Evolutionary conservation across 768 basidiomycete genomes (phyloP), one percentile per base, ranked within the genome.

Genomic region (Thelephora ganbajun): DNA sequence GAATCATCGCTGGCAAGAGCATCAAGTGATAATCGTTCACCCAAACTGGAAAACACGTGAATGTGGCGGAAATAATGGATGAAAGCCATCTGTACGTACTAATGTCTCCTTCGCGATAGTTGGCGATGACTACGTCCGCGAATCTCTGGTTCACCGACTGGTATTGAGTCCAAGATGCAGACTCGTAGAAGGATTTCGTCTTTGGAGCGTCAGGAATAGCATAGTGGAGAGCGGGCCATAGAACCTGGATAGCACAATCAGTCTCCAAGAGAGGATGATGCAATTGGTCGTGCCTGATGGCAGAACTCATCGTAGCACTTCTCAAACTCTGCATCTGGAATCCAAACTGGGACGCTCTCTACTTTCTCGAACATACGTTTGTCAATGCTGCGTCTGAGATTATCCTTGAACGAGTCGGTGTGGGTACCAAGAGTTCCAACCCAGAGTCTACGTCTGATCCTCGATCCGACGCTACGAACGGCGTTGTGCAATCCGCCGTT

Each of bases 11-110:
- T 1, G 94, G 94, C 7, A 96, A 77, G 44, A 98, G 80, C 71
- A 96, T 83, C 43, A 98, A 80, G 59, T 99, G 94, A 64, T 97
- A 99, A 67, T 98, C 94, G 64, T 99, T 91, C 2, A 88, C 73
- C 82, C 82, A 86, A 55, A 87, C 72, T 74, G 51, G 6, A 35
- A 35, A 37, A 7, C 11, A 14, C 23, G 36, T 53, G 41, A 51
- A 22, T 41, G 52, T 49, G 33, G 23, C 42, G 36, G 44, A 20
- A 33, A 19, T 4, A 42, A 20, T 12, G 13, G 43, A 19, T 33
- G 16, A 34, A 20, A 44, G 48, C 11, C 16, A n/a, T 9, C 19
- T 5, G 33, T 34, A 54, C 59, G 11, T 22, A 77, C 72, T 78
- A 58, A 98, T 79, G 62, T 99, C 94, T 44, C 94, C 94, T 19